Evolutionary conservation across 2,329 filamentous ascomycete genomes (phyloP), one percentile per base, ranked within the genome.

Genomic region (Trichophyton schoenleinii): DNA sequence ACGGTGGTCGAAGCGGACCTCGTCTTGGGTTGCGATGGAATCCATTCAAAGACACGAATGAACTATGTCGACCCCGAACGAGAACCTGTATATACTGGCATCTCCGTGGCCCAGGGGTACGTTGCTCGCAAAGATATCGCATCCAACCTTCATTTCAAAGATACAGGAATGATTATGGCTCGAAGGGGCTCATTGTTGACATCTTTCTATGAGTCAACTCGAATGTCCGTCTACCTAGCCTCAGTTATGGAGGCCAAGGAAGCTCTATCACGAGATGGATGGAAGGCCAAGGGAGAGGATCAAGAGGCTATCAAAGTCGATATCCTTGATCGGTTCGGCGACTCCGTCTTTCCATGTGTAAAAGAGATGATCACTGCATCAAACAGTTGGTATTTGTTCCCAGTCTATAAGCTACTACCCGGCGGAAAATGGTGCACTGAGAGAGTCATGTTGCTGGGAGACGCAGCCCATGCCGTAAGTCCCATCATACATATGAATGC

Each of bases 21-120:
- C 11, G 75, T 86, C 0, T 72, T 85, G 15, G 83, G 81, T 0
- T 80, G 81, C 0, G 83, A 86, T 62, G 83, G 83, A 0, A 85
- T 85, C 58, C 80, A 85, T 67, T 84, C 81, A 0, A 73, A 71
- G 0, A 79, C 85, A 0, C 76, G 82, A 2, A 55, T 55, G 52
- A 74, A 71, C 2, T 77, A 82, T 48, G 70, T 86, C 0, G 74
- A 79, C 53, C 79, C 81, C 0, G 73, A 77, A 0, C 65, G 80
- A 0, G 68, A 75, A 38, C 79, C 83, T 1, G 73, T 70, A 1
- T 85, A 82, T 66, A 79, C 77, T 0, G 79, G 66, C 36, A 74
- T 68, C n/a, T 74, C 69, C 36, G 72, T 69, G 0, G 68, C 74
- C 48, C 64, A 58, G 38, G 63, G 62, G 20, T 63, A 49, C 5